phyloP scores from a whole-genome alignment of 441 rosid species.

The Flueggea neowawraea region DNA sequence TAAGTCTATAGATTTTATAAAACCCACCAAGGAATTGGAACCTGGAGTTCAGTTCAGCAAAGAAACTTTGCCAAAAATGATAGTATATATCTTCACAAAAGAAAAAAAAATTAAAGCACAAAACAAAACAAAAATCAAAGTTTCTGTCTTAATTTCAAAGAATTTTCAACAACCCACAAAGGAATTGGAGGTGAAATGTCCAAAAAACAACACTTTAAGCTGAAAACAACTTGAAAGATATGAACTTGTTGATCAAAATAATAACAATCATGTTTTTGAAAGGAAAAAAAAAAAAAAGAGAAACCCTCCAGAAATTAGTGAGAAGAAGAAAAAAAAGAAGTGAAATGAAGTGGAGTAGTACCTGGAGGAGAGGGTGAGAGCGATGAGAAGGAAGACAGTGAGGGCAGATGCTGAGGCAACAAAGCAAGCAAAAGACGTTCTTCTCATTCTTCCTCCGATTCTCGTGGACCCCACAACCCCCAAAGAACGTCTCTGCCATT shows the following conservation, averaged over 20 bases:
- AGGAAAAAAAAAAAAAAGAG: too few species aligned
- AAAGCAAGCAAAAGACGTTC: conserved; percentile 86
- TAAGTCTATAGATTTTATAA: too few species aligned
- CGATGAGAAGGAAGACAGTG: conserved; percentile 90
- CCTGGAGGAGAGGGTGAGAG: conserved; percentile 94
- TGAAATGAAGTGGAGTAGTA: conserved; percentile 1
- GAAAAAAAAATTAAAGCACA: too few species aligned
- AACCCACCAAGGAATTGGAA: too few species aligned
- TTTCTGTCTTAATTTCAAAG: neutral
- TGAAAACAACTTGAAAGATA: too few species aligned
- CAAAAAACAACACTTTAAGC: neutral
- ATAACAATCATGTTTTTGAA: too few species aligned
- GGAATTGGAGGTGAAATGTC: neutral
- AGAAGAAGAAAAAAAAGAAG: neutral
- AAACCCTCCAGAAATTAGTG: too few species aligned
- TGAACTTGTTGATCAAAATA: too few species aligned
- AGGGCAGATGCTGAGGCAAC: conserved; percentile 86
- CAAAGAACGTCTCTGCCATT: conserved; percentile 78
- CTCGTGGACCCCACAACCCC: conserved; percentile 64
- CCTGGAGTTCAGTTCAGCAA: too few species aligned
- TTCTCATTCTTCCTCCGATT: conserved; percentile 82
- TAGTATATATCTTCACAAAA: too few species aligned
- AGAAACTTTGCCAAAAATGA: too few species aligned
- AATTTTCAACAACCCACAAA: neutral
- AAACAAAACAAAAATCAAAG: too few species aligned